These are phyloP conservation scores for Zasmidium angulare DNA, from an alignment of 2,329 filamentous ascomycete species.

Conservation along the genomic window DNA sequence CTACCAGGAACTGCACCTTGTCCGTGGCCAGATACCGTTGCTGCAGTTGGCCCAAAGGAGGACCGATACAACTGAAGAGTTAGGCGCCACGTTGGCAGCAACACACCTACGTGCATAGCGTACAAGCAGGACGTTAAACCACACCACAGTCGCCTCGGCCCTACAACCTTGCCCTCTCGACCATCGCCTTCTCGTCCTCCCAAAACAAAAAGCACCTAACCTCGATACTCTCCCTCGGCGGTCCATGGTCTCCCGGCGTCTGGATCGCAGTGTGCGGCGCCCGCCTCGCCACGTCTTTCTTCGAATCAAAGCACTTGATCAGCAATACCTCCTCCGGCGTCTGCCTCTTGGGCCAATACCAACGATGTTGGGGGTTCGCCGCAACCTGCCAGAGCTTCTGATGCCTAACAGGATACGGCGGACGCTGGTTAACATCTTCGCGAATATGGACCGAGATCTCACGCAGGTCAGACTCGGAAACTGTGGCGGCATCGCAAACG, in stretches of 20 bases:
- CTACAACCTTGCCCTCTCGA: background rate
- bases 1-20: background rate
- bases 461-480: slow-evolving; percentile 1
- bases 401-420: background rate
- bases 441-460: background rate
- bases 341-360: slow-evolving; percentile 4
- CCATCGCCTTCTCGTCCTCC: slow-evolving; percentile 4
- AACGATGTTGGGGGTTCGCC: slow-evolving; percentile 1
- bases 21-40: background rate
- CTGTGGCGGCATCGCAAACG: slow-evolving; percentile 3
- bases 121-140: too few species aligned
- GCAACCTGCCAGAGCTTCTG: background rate
- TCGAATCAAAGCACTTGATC: slow-evolving; percentile 9
- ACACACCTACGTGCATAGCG: too few species aligned
- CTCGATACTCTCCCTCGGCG: slow-evolving; percentile 20
- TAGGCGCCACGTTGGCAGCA: too few species aligned
- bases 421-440: background rate
- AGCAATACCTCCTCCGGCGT: slow-evolving; percentile 3
- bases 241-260: slow-evolving; percentile 11
- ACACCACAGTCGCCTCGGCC: too few species aligned
- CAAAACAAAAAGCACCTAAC: slow-evolving; percentile 17
- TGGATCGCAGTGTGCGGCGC: slow-evolving; percentile 6
- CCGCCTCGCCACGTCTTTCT: background rate
- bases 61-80: too few species aligned
- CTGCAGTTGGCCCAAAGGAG: too few species aligned